Evolutionary conservation across 352 stramenopile species (phyloP).

Genomic region (Stramenopiles sp.): DNA sequence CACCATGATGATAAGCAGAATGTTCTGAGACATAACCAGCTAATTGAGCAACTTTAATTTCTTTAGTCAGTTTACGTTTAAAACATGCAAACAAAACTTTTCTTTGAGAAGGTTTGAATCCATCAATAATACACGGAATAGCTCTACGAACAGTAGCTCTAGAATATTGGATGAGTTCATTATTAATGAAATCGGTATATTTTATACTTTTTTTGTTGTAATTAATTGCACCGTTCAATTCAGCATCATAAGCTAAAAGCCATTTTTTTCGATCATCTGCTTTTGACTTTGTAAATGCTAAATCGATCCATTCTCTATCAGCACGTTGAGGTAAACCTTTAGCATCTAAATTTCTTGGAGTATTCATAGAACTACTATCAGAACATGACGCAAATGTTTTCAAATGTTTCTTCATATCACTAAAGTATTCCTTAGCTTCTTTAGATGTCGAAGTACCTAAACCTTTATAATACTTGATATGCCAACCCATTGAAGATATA

Average conservation of each 20-base stretch:
- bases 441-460: slow-evolving; percentile 82
- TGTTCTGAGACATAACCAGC: slow-evolving; percentile 83
- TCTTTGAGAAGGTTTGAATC: slow-evolving; percentile 86
- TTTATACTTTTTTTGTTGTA: neutral
- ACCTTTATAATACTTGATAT: slow-evolving; percentile 96
- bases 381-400: slow-evolving; percentile 20
- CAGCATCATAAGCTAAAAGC: slow-evolving; percentile 27
- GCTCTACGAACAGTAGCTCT: slow-evolving; percentile 75
- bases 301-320: slow-evolving; percentile 68
- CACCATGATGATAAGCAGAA: slow-evolving; percentile 93
- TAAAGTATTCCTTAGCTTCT: slow-evolving; percentile 92
- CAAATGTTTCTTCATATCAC: slow-evolving; percentile 61
- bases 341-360: too few relatives aligned
- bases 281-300: slow-evolving; percentile 88
- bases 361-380: too few relatives aligned
- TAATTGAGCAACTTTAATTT: slow-evolving; percentile 98
- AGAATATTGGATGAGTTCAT: slow-evolving; percentile 93
- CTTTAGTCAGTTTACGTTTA: slow-evolving; percentile 32
- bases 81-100: slow-evolving; percentile 91
- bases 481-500: too few relatives aligned
- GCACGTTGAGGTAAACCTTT: too few relatives aligned
- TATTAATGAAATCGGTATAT: slow-evolving; percentile 74
- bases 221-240: neutral
- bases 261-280: slow-evolving; percentile 77
- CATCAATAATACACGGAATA: slow-evolving; percentile 68